phyloP scores from a whole-genome alignment of 768 basidiomycete species.

The Naganishia randhawae region DNA sequence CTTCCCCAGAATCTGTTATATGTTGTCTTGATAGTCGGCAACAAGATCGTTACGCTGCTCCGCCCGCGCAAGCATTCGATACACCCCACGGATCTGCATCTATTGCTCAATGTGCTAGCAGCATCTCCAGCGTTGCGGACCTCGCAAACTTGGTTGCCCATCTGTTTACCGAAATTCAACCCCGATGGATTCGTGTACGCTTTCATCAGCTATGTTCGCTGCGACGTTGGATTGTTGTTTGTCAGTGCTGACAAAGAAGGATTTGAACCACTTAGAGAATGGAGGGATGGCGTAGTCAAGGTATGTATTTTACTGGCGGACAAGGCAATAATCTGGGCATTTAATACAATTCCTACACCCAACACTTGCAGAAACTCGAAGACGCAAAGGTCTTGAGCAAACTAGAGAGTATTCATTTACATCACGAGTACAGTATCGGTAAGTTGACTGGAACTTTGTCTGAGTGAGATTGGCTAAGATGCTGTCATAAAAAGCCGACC shows the following conservation, averaged over 20 bases:
- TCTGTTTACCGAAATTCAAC: slow-evolving; percentile 94
- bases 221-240: slow-evolving; percentile 65
- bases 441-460: neutral
- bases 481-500: neutral
- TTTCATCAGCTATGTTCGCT: slow-evolving; percentile 58
- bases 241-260: slow-evolving; percentile 72
- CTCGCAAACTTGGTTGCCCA: slow-evolving; percentile 85
- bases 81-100: slow-evolving; percentile 89
- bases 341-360: neutral
- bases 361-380: slow-evolving; percentile 64
- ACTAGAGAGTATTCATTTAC: slow-evolving; percentile 50
- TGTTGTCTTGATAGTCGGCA: slow-evolving; percentile 74
- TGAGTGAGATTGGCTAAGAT: neutral
- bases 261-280: slow-evolving; percentile 73
- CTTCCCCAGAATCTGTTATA: slow-evolving; percentile 75
- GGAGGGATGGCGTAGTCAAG: slow-evolving; percentile 66
- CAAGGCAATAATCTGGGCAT: neutral
- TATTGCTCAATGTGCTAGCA: slow-evolving; percentile 84
- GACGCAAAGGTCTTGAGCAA: slow-evolving; percentile 57
- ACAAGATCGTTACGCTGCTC: slow-evolving; percentile 76
- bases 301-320: slow-evolving; percentile 37
- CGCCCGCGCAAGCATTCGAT: slow-evolving; percentile 90
- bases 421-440: slow-evolving; percentile 13
- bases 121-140: slow-evolving; percentile 70
- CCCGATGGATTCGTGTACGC: slow-evolving; percentile 83